Evolutionary conservation across 1,284 basidiomycete species (phyloP).

Genomic region (Papiliotrema nemorosa): DNA sequence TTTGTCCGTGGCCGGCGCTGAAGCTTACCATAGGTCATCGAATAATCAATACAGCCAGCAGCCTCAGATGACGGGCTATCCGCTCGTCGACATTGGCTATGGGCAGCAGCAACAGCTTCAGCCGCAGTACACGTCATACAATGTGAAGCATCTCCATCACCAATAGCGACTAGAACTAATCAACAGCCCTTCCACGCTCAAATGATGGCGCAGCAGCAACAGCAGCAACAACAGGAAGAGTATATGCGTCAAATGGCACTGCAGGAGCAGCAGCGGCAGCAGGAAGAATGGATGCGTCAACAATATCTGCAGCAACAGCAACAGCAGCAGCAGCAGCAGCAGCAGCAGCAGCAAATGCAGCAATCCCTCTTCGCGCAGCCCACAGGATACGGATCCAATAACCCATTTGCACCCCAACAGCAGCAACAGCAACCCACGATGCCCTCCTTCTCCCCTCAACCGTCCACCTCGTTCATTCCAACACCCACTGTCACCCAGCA

Average conservation of each 20-base stretch:
- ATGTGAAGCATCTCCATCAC: slow-evolving; percentile 31
- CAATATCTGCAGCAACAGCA: slow-evolving; percentile 61
- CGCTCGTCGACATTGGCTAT: slow-evolving; percentile 61
- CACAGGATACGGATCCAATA: slow-evolving; percentile 78
- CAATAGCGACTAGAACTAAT: not conserved
- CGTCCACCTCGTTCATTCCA: slow-evolving; percentile 28
- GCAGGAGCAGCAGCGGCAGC: slow-evolving; percentile 45
- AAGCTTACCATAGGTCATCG: slow-evolving; percentile 11
- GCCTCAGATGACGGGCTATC: slow-evolving; percentile 39
- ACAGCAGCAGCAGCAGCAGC: slow-evolving; percentile 54
- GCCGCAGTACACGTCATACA: slow-evolving; percentile 59
- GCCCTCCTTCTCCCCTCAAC: slow-evolving; percentile 17
- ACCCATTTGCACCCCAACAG: slow-evolving; percentile 69
- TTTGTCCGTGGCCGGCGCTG: slow-evolving; percentile 36
- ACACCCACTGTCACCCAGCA: slow-evolving; percentile 22
- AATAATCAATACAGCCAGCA: slow-evolving; percentile 41
- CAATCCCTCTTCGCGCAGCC: slow-evolving; percentile 55
- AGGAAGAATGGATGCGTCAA: slow-evolving; percentile 49
- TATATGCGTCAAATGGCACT: slow-evolving; percentile 49
- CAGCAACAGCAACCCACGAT: slow-evolving; percentile 51
- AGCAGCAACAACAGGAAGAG: slow-evolving; percentile 49
- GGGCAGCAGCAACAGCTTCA: slow-evolving; percentile 52
- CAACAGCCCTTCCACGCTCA: slow-evolving; percentile 49
- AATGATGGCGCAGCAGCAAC: slow-evolving; percentile 48
- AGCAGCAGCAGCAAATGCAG: slow-evolving; percentile 56